Conservation (phyloP, 2,329 filamentous ascomycete genomes). For the Myriosclerotinia curreyana region DNA sequence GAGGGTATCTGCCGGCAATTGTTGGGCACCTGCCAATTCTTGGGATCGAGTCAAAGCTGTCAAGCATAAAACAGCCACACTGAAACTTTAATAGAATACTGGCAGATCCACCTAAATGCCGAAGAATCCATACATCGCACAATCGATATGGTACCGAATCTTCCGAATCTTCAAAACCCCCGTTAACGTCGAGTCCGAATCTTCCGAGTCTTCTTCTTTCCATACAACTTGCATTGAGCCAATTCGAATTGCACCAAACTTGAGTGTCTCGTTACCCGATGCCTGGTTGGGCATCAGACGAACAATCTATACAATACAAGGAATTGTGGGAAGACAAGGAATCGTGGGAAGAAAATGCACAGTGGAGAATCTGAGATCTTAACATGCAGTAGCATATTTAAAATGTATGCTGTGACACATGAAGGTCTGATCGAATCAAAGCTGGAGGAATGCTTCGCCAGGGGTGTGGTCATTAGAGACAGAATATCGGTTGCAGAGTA, state of each 20-base stretch:
- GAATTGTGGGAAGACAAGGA: background rate
- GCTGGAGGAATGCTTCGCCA: background rate
- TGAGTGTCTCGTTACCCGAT: background rate
- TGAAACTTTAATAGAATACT: slow-evolving; percentile 8
- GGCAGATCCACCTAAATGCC: background rate
- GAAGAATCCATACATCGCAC: slow-evolving; percentile 5
- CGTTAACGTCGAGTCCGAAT: background rate
- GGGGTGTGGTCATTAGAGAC: background rate
- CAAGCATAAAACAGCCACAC: slow-evolving; percentile 3
- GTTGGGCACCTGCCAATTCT: slow-evolving; percentile 2
- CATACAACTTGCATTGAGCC: background rate
- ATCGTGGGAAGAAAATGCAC: background rate
- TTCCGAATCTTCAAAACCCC: background rate
- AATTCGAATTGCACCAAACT: background rate
- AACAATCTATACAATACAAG: background rate
- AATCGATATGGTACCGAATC: background rate
- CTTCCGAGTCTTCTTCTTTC: background rate
- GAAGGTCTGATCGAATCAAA: background rate
- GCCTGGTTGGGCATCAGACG: background rate
- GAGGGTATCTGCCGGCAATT: background rate
- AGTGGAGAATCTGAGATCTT: background rate
- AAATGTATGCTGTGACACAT: background rate
- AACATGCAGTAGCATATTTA: background rate
- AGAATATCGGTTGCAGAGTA: background rate
- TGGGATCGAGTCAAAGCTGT: background rate